Evolutionary conservation across 257 asterid species (phyloP).

Genomic region (Nyctanthes arbortristis): DNA sequence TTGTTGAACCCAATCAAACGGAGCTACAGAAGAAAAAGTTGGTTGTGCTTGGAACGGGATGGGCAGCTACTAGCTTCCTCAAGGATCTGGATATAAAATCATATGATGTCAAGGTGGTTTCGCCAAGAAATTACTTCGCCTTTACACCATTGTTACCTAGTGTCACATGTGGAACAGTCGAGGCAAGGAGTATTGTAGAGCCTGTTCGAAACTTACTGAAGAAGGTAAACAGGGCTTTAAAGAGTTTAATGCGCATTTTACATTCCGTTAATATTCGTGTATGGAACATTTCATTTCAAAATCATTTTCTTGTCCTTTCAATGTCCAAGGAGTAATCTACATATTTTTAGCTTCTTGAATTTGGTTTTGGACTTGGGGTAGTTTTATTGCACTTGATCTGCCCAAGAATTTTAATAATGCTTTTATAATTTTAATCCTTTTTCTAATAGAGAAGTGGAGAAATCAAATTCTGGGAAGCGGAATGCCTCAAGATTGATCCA

Average conservation of each 20-base stretch:
- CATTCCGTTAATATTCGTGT: too few species aligned
- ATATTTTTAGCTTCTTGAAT: neutral
- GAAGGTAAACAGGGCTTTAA: conserved; percentile 46
- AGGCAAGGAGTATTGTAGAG: conserved; percentile 94
- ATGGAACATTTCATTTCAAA: too few species aligned
- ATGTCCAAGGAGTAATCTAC: neutral
- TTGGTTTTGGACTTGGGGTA: neutral
- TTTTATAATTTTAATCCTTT: conserved; percentile 7
- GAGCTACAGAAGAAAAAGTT: conserved; percentile 61
- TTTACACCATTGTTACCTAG: conserved; percentile 97
- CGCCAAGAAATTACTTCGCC: conserved; percentile 93
- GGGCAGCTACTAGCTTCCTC: conserved; percentile 88
- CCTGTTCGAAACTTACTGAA: conserved; percentile 81
- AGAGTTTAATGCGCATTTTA: neutral
- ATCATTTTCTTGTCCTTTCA: neutral
- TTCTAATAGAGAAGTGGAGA: conserved; percentile 66
- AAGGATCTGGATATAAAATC: conserved; percentile 75
- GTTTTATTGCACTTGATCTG: neutral
- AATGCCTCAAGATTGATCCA: conserved; percentile 82
- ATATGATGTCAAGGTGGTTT: conserved; percentile 83
- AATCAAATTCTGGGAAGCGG: conserved; percentile 89
- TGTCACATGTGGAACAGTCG: conserved; percentile 97
- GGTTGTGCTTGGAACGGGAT: conserved; percentile 94
- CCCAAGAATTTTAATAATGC: neutral
- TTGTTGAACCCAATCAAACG: conserved; percentile 22